Evolutionary conservation across 192 early-diverging fungal genomes (phyloP), one percentile per base, ranked within the genome.

Genomic region (Fimicolochytrium jonesii): DNA sequence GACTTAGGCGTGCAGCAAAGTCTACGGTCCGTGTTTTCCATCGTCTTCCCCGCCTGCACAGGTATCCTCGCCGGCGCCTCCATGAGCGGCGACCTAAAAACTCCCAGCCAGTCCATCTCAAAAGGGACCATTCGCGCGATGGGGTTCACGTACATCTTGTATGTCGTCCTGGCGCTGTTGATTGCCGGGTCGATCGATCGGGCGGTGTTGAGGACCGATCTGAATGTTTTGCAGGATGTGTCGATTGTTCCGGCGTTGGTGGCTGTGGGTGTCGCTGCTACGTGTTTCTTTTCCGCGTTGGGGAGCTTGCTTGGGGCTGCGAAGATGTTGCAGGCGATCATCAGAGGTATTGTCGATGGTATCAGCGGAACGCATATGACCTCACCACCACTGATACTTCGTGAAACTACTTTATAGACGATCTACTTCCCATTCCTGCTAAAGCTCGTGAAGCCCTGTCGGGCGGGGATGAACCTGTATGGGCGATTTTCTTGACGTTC

Each of bases 31-130:
- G 60, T 62, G 7, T 62, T 62, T 2, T 39, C 60, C 9, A 62
- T 62, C 33, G 60, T 62, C 18, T 62, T 62, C 52, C 60, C 60
- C 6, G 60, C 60, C 2, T 62, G 60, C 26, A 62, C 60, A 6
- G 54, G 54, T 18, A 56, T 62, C n/a, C 60, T 62, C 13, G 60
- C 60, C 6, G 60, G 60, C 5, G 60, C 60, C n/a, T 51, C 47
- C 23, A 62, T 62, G 60, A 51, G 47, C 31, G 60, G 60, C 36
- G 60, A 62, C 31, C 48, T 62, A 7, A 35, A 32, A 22, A n/a
- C 45, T 9, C 60, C 60, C 7, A 44, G 39, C 45, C 7, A 35
- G 20, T 30, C 60, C n/a, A 62, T 62, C 17, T 48, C 60, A 7
- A 49, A 26, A 34, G 60, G 60, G 13, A 62, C 60, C 6, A 33